phyloP scores from a whole-genome alignment of 768 basidiomycete species.

The Lactarius psammicola region DNA sequence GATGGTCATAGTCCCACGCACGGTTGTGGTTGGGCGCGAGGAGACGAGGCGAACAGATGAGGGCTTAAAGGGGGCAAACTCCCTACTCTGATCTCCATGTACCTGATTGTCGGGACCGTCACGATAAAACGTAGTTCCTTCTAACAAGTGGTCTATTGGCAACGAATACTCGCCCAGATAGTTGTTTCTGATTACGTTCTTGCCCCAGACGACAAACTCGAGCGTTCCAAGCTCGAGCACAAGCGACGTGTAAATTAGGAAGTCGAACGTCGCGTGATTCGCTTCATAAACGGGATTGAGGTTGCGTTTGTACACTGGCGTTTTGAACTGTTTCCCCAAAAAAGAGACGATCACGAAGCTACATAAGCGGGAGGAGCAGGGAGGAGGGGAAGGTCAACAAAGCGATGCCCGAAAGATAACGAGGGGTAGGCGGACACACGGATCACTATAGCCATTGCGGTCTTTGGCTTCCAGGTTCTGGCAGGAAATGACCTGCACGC shows the following conservation, averaged over 20 bases:
- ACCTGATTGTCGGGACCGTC: neutral
- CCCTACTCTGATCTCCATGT: neutral
- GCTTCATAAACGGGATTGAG: neutral
- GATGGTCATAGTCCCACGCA: neutral
- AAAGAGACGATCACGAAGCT: neutral
- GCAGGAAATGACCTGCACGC: neutral
- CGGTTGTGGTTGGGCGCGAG: neutral
- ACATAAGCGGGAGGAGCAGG: neutral
- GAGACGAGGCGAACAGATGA: neutral
- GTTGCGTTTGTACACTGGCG: conserved; percentile 56
- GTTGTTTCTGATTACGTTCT: neutral
- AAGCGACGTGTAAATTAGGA: neutral
- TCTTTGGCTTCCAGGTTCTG: neutral
- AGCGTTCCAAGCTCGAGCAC: neutral
- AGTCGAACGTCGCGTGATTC: neutral
- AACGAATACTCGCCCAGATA: neutral
- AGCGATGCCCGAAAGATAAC: too few relatives aligned
- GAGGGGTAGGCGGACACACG: neutral
- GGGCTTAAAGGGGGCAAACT: neutral
- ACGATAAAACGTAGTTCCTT: neutral
- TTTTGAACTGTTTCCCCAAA: neutral
- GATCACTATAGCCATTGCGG: neutral
- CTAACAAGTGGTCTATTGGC: neutral
- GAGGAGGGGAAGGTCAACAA: neutral
- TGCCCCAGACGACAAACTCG: neutral